Evolutionary conservation across 495 filamentous ascomycete species (phyloP).

Genomic region (Coniosporium apollinis): DNA sequence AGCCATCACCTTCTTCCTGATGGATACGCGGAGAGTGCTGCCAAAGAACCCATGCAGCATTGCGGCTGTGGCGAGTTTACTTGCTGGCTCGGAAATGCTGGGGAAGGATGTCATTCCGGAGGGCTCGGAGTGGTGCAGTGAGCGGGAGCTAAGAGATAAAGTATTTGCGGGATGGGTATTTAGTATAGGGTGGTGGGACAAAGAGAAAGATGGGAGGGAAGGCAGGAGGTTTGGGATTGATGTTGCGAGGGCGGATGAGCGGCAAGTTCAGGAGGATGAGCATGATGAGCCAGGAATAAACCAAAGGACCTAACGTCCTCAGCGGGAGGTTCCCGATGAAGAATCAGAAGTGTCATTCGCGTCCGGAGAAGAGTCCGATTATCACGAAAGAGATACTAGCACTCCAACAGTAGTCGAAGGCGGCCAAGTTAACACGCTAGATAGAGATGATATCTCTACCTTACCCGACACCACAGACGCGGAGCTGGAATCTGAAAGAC

Average conservation of each 20-base stretch:
- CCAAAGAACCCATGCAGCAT: constrained; percentile 20
- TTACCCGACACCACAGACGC: too few species aligned
- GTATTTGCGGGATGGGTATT: not conserved
- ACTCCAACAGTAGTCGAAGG: too few species aligned
- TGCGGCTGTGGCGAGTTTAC: constrained; percentile 16
- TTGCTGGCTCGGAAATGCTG: constrained; percentile 14
- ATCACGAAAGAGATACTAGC: too few species aligned
- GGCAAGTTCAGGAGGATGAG: too few species aligned
- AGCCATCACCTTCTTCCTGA: constrained; percentile 11
- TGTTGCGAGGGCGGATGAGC: not conserved
- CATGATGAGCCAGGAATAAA: too few species aligned
- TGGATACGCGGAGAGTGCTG: constrained; percentile 16
- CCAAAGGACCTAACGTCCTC: too few species aligned
- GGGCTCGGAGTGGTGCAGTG: not conserved
- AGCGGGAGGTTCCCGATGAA: too few species aligned
- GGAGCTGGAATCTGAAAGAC: too few species aligned
- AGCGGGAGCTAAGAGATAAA: not conserved
- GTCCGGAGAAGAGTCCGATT: too few species aligned
- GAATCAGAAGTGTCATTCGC: too few species aligned
- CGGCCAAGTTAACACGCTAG: too few species aligned
- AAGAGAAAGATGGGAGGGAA: not conserved
- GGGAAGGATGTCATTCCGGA: not conserved
- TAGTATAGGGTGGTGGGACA: constrained; percentile 1
- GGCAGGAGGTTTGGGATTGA: constrained; percentile 1
- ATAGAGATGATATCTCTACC: too few species aligned